Evolutionary conservation across 371 early-diverging fungal species (phyloP).

Genomic region (Mortierella sp.): DNA sequence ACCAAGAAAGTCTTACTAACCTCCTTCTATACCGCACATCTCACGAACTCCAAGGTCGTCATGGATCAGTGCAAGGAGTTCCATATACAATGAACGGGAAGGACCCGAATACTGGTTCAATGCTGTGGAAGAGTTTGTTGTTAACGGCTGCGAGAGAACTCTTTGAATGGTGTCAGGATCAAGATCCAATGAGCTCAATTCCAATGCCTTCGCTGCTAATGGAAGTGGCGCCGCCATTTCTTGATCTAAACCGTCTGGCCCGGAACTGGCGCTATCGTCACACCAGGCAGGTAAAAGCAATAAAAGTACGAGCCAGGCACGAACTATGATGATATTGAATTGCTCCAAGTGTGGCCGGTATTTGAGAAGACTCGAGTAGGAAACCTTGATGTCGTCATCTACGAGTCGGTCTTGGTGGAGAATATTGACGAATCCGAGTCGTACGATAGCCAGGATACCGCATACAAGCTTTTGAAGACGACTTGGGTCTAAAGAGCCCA

Average conservation of each 20-base stretch:
- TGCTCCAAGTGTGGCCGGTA: slow-evolving; percentile 46
- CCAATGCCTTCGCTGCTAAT: slow-evolving; percentile 17
- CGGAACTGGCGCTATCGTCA: background rate
- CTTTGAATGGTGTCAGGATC: slow-evolving; percentile 28
- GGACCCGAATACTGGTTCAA: slow-evolving; percentile 19
- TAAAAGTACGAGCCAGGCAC: slow-evolving; percentile 41
- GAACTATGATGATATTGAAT: slow-evolving; percentile 39
- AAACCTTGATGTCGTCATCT: slow-evolving; percentile 50
- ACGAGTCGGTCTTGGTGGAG: slow-evolving; percentile 50
- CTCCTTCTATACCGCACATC: slow-evolving; percentile 62
- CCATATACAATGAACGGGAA: slow-evolving; percentile 41
- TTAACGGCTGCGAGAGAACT: slow-evolving; percentile 28
- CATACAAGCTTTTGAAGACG: slow-evolving; percentile 43
- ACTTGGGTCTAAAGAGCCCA: slow-evolving; percentile 5
- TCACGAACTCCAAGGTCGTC: slow-evolving; percentile 74
- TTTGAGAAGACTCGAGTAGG: slow-evolving; percentile 36
- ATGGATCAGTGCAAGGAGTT: slow-evolving; percentile 64
- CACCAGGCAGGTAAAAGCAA: slow-evolving; percentile 47
- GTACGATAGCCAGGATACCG: slow-evolving; percentile 36
- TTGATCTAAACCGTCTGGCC: background rate
- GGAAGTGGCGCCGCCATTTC: background rate
- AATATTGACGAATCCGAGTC: slow-evolving; percentile 44
- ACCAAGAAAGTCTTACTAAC: too few relatives aligned
- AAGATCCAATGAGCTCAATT: slow-evolving; percentile 10
- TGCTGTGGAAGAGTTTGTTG: slow-evolving; percentile 29